Conservation (phyloP, 176 grass and related monocot species). For the Oryza coarctata region DNA sequence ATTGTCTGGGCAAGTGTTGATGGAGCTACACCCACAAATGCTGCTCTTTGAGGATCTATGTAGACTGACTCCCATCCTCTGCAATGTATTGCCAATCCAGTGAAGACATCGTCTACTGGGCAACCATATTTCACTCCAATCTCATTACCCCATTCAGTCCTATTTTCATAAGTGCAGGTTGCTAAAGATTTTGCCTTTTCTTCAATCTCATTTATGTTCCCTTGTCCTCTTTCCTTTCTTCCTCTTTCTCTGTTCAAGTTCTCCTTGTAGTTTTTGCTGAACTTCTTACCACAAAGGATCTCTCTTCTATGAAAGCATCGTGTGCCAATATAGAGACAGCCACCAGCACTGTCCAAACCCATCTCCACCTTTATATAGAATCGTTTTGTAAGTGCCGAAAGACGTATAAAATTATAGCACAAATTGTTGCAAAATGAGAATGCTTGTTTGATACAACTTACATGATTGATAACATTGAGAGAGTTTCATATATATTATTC, state of each 20-base stretch:
- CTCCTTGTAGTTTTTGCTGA: slow-evolving; percentile 50
- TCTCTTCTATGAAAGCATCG: slow-evolving; percentile 92
- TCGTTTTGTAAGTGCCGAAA: slow-evolving; percentile 8
- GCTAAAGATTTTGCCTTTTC: slow-evolving; percentile 49
- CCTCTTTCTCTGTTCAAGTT: slow-evolving; percentile 55
- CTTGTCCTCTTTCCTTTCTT: slow-evolving; percentile 5
- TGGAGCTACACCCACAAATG: slow-evolving; percentile 65
- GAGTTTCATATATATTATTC: slow-evolving; percentile 73
- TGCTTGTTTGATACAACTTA: slow-evolving; percentile 15
- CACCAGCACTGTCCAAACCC: slow-evolving; percentile 62
- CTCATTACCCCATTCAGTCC: slow-evolving; percentile 65
- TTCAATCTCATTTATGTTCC: slow-evolving; percentile 32
- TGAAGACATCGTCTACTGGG: slow-evolving; percentile 73
- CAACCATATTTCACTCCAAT: slow-evolving; percentile 76
- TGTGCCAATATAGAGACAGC: slow-evolving; percentile 59
- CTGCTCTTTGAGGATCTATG: slow-evolving; percentile 45
- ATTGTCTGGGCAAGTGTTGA: slow-evolving; percentile 61
- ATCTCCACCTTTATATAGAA: slow-evolving; percentile 58
- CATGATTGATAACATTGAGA: slow-evolving; percentile 40
- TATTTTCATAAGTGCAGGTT: slow-evolving; percentile 59
- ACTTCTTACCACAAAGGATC: slow-evolving; percentile 56
- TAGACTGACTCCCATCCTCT: slow-evolving; percentile 75
- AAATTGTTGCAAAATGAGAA: background rate
- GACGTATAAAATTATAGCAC: background rate
- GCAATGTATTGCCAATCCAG: slow-evolving; percentile 76